Evolutionary conservation across 352 stramenopile genomes (phyloP), one percentile per base, ranked within the genome.

Genomic region (Pythium pyrilobum): DNA sequence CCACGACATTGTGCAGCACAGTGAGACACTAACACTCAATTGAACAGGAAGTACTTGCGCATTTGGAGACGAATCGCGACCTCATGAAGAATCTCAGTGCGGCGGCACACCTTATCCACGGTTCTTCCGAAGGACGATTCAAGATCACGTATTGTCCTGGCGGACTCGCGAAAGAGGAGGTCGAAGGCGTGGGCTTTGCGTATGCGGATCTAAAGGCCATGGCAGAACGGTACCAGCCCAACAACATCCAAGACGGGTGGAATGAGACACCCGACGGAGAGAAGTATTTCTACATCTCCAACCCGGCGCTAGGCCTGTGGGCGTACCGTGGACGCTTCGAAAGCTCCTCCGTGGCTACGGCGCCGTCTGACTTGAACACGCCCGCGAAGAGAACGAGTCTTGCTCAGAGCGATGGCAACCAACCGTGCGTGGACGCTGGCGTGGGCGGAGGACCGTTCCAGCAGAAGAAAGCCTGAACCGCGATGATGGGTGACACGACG

Each of bases 71-170:
- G 9, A 96, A 97, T 60, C 75, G 89, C 12, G 95, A 98, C 46
- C 70, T 99, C 34, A 96, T 97, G 77, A 90, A 94, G 51, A 98
- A 98, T 70, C 66, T 98, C 31, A 97, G 89, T 43, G 92, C 93
- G 5, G 93, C 88, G 4, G 95, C 95, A 16, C 96, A 99, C 67
- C 72, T 99, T 38, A 98, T 99, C 55, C 96, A 99, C 67, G 96
- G 96, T 1, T 98, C 87, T 31, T 97, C 92, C 0, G 96, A 99
- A 69, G 93, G 87, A n/a, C 86, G 96, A n/a, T 99, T 99, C 69
- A 81, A 69, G 24, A 89, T 99, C 59, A 98, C 87, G 6, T 99
- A 99, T 65, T 91, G 81, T 18, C 89, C 92, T 5, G 92, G 88
- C 18, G 77, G 95, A 49, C 71, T 99, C n/a, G 91, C 85, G 0